These are phyloP conservation scores for Sodiomyces alkalinus DNA, from an alignment of 2,329 filamentous ascomycete genomes.

Conservation along the genomic window DNA sequence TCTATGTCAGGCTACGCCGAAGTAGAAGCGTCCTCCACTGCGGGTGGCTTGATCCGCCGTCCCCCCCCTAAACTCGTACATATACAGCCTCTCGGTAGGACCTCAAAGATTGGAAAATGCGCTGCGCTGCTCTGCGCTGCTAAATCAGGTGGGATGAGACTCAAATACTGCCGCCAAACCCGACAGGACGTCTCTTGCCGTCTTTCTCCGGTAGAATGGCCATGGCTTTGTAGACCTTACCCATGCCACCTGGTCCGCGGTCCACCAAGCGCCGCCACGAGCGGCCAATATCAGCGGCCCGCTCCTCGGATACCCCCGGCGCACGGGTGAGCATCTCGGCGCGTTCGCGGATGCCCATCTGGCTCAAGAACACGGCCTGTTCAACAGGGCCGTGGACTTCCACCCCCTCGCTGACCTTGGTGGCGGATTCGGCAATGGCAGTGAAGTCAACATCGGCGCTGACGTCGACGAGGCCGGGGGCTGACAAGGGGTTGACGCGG, in stretches of 20 bases:
- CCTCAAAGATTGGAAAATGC: too few species aligned
- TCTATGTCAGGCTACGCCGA: too few species aligned
- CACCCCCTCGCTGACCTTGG: constrained; percentile 58
- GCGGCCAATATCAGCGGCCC: constrained; percentile 47
- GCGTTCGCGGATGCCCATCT: constrained; percentile 72
- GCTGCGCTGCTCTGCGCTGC: too few species aligned
- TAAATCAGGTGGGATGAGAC: too few species aligned
- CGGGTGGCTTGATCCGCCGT: too few species aligned
- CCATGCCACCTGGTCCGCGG: constrained; percentile 72
- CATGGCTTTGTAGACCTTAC: constrained; percentile 84
- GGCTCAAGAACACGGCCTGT: constrained; percentile 63
- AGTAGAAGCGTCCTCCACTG: too few species aligned
- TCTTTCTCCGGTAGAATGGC: constrained; percentile 74
- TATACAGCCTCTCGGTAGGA: too few species aligned
- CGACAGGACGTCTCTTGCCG: constrained; percentile 63
- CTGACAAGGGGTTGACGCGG: constrained; percentile 62
- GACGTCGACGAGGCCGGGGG: constrained; percentile 73
- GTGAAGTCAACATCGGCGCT: constrained; percentile 90
- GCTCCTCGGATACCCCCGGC: constrained; percentile 23
- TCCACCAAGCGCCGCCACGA: constrained; percentile 79
- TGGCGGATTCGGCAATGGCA: constrained; percentile 68
- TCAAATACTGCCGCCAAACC: constrained; percentile 65
- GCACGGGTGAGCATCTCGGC: constrained; percentile 49
- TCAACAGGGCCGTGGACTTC: constrained; percentile 88
- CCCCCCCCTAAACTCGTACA: too few species aligned